Evolutionary conservation across 176 grass and related monocot species (phyloP).

Genomic region (Tuctoria greenei): DNA sequence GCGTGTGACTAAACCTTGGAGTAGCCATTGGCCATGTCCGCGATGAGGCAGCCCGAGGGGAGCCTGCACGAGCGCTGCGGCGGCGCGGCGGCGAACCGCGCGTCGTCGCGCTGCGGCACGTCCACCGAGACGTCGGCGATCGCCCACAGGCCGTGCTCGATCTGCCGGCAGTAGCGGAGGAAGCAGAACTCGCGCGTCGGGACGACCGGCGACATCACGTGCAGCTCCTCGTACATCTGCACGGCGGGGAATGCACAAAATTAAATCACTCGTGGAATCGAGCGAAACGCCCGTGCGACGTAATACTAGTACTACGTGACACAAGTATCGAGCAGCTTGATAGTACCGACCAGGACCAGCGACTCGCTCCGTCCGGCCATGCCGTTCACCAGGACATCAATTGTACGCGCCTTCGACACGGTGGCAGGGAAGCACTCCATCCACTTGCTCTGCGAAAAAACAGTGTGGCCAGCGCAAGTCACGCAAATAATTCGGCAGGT

Average conservation of each 20-base stretch:
- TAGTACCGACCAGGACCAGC: slow-evolving; percentile 53
- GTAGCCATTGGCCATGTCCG: slow-evolving; percentile 73
- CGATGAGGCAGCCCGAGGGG: slow-evolving; percentile 83
- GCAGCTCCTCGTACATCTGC: slow-evolving; percentile 91
- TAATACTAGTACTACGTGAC: too few relatives aligned
- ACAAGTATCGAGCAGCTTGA: background rate
- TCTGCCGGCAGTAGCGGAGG: slow-evolving; percentile 84
- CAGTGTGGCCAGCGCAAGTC: slow-evolving; percentile 17
- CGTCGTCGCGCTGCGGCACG: slow-evolving; percentile 43
- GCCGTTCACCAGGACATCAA: slow-evolving; percentile 72
- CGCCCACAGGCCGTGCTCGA: slow-evolving; percentile 80
- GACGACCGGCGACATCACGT: slow-evolving; percentile 76
- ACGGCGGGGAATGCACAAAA: too few relatives aligned
- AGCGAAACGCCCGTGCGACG: too few relatives aligned
- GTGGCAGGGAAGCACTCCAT: slow-evolving; percentile 70
- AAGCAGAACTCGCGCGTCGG: slow-evolving; percentile 82
- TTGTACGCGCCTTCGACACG: slow-evolving; percentile 65
- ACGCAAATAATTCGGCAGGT: background rate
- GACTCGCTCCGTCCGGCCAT: slow-evolving; percentile 75
- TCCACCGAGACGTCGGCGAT: slow-evolving; percentile 83
- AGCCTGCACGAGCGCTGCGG: slow-evolving; percentile 51
- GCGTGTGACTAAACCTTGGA: slow-evolving; percentile 46
- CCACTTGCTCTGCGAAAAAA: slow-evolving; percentile 57
- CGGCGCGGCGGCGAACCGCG: slow-evolving; percentile 35
- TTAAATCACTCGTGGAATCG: too few relatives aligned